A percentile compares a stretch with the other conserved stretches of the same genome.
phyloP scores from a whole-genome alignment of 495 filamentous ascomycete species.

The Aspergillus homomorphus region DNA sequence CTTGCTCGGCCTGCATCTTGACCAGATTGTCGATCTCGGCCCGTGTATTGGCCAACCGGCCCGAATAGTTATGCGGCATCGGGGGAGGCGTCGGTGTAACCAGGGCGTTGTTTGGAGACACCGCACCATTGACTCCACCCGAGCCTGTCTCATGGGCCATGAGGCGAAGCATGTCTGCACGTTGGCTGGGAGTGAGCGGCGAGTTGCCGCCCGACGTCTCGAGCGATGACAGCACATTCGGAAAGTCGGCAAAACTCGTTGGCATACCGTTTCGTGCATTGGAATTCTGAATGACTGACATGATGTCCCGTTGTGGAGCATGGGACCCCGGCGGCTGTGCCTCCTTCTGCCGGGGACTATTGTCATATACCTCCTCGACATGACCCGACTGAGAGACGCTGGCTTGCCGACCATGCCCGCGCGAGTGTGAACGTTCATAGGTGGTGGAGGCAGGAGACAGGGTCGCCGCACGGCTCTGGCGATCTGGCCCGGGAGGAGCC shows the following conservation, averaged over 20 bases:
- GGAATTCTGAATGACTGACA: constrained; percentile 79
- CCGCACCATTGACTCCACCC: constrained; percentile 24
- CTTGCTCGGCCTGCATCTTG: constrained; percentile 70
- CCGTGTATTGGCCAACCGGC: constrained; percentile 57
- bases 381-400: constrained; percentile 35
- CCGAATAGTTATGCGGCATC: constrained; percentile 53
- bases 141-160: constrained; percentile 59
- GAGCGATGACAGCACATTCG: constrained; percentile 68
- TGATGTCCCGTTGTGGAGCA: constrained; percentile 66
- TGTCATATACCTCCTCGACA: constrained; percentile 46
- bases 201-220: constrained; percentile 61
- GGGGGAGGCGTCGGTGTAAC: constrained; percentile 58
- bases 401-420: constrained; percentile 35
- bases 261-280: constrained; percentile 59
- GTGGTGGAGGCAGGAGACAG: constrained; percentile 36
- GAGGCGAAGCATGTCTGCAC: constrained; percentile 73
- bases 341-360: constrained; percentile 34
- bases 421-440: constrained; percentile 32
- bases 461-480: constrained; percentile 35
- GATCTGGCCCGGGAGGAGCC: constrained; percentile 41
- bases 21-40: constrained; percentile 71
- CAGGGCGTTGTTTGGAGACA: constrained; percentile 49
- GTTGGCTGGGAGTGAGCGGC: constrained; percentile 72
- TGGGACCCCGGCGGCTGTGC: constrained; percentile 24
- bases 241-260: constrained; percentile 60